Base-by-base conservation (phyloP, 179 eudicot genomes). In the Silene vulgaris region DNA sequence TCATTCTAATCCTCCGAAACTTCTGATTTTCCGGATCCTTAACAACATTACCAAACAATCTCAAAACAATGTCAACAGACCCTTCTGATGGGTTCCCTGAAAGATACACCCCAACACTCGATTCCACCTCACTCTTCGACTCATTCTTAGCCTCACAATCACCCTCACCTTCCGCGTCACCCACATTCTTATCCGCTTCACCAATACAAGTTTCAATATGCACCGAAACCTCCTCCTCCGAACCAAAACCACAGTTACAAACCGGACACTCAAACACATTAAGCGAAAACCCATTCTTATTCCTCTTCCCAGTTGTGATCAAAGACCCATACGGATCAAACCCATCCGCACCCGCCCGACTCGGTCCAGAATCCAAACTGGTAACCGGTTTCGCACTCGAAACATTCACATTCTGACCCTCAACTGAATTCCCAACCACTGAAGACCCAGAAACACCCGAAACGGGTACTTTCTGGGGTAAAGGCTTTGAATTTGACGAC, bases 231-330 rank as follows among this genome's bases (percentile, higher is more conserved):
- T 93, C 93, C 48, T 88, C 88, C 78, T 95, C 97, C 2, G 99
- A 93, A 45, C 73, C 85, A 65, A 79, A 95, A 16, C 85, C 93
- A 19, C 79, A 72, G 52, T 88, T 86, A 85, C 99, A 95, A 75
- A 93, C 88, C 1, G 97, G 99, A 65, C 99, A 95, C 80, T 95
- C 99, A 74, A 90, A 88, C 77, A 90, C 92, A 48, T 85, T 85
- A 16, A 92, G 85, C 2, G 86, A 79, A 69, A 79, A 88, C 40
- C 97, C 99, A 74, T 87, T 86, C 52, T 83, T 80, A 35, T 86
- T 93, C 64, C 97, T 82, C 63, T 87, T 85, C 50, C 92, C 89
- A n/a, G 97, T 77, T 20, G 99, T 92, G 54, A 93, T 85, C 82
- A 95, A 64, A 5, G 97, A 76, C 26, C 80, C 89, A 74, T 76